Conservation (phyloP, 257 asterid species). For the Lavandula angustifolia region DNA sequence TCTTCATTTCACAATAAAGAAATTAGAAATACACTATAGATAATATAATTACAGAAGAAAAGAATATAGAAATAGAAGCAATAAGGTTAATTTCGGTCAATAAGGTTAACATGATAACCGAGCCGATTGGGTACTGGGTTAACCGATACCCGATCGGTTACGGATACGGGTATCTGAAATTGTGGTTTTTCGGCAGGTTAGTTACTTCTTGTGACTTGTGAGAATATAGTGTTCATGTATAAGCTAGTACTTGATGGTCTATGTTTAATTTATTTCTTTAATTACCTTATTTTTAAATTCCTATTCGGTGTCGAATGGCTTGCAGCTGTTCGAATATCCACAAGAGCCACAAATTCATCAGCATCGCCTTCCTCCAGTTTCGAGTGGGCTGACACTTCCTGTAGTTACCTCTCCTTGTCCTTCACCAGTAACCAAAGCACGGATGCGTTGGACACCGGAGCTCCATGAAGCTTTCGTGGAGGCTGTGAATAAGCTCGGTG, state of each 20-base stretch:
- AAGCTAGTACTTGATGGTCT: not conserved
- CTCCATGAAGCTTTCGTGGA: conserved; percentile 80
- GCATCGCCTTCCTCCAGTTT: conserved; percentile 27
- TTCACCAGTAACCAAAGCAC: conserved; percentile 54
- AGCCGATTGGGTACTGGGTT: no score
- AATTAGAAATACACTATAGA: no score
- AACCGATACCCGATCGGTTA: no score
- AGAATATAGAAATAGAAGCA: no score
- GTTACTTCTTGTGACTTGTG: no score
- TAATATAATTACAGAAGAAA: no score
- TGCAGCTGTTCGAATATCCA: conserved; percentile 53
- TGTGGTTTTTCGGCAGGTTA: no score
- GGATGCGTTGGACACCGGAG: conserved; percentile 97
- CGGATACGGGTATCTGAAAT: no score
- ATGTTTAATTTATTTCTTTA: not conserved
- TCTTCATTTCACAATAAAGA: no score
- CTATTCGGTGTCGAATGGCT: conserved; percentile 23
- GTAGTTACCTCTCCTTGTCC: conserved; percentile 51
- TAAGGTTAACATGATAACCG: no score
- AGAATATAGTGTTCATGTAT: no score
- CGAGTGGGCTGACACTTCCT: conserved; percentile 38
- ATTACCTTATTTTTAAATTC: not conserved
- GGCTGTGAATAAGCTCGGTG: conserved; percentile 82
- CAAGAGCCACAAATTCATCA: conserved; percentile 42
- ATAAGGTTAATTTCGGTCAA: no score